Percentiles rank a stretch among this genome's conserved stretches.
Evolutionary conservation across 2,329 filamentous ascomycete genomes (phyloP).

Genomic region (Calonectria hongkongensis): DNA sequence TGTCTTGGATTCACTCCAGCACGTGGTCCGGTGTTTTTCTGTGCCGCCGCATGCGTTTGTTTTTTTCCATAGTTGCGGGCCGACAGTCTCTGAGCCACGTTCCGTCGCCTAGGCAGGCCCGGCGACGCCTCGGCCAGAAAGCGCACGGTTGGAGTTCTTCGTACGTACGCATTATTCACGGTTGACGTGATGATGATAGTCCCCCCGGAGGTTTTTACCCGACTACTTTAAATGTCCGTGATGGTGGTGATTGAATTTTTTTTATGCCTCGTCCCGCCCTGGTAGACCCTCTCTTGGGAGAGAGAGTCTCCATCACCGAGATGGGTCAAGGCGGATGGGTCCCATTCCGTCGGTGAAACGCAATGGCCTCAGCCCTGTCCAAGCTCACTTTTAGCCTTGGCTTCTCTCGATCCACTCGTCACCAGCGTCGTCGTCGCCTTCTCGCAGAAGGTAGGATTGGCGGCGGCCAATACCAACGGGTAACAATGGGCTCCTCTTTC

Average conservation of each 20-base stretch:
- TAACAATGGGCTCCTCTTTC: constrained; percentile 21
- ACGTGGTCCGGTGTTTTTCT: constrained; percentile 20
- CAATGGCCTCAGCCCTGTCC: constrained; percentile 37
- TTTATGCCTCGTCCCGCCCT: constrained; percentile 40
- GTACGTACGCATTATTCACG: constrained; percentile 21
- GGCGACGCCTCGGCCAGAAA: constrained; percentile 37
- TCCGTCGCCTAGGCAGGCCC: constrained; percentile 33
- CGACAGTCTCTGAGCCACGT: constrained; percentile 36
- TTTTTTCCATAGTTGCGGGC: constrained; percentile 26
- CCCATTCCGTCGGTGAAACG: constrained; percentile 38
- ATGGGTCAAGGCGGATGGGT: constrained; percentile 29
- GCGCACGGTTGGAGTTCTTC: neutral
- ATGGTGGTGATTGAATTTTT: constrained; percentile 32
- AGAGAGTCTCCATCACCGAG: constrained; percentile 15
- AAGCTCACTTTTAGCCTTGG: constrained; percentile 24
- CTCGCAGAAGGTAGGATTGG: constrained; percentile 17
- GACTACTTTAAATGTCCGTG: constrained; percentile 18
- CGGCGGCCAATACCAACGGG: constrained; percentile 36
- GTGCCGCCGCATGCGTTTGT: constrained; percentile 39
- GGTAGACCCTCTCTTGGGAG: constrained; percentile 17
- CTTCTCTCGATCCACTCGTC: constrained; percentile 30
- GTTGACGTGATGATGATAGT: constrained; percentile 11
- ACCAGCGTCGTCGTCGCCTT: constrained; percentile 17
- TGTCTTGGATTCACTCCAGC: neutral
- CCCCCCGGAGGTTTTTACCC: constrained; percentile 23